Evolutionary conservation across 1,284 basidiomycete genomes (phyloP), one percentile per base, ranked within the genome.

Genomic region (Ustilago curta): DNA sequence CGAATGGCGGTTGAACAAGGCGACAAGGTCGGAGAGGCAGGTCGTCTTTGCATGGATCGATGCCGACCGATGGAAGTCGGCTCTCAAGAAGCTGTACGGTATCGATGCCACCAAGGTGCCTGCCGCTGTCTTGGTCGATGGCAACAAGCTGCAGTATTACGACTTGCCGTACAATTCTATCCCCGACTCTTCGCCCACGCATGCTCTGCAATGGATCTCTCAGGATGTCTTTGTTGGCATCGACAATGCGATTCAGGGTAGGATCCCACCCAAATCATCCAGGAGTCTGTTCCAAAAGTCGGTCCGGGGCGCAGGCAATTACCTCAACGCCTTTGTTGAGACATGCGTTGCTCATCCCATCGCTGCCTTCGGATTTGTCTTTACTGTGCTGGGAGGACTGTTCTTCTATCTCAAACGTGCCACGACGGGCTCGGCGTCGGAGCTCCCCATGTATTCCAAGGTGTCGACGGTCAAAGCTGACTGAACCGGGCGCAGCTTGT

Each of bases 1-100:
- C 6, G 52, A 60, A 1, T 82, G 80, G 79, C 45, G 77, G n/a
- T 29, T 59, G 9, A 45, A 56, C 9, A 27, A 62, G n/a, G 63
- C 61, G 2, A 12, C 56, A 0, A 11, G 18, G 3, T 40, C 61
- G 21, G 11, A n/a, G 2, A 47, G 60, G n/a, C 42, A 63, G 9
- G 59, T 79, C 8, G 40, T 82, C 3, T 84, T 77, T 49, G 81
- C 75, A 2, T 84, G 81, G 81, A 80, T 84, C 59, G 82, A 84
- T 59, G 76, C 75, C 1, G 80, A 83, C 44, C 76, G 79, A 18
- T 80, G 76, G 70, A 75, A 71, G 37, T 66, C 63, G 23, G 69
- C 76, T 19, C 62, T 84, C 16, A 53, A 27, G 8, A 76, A 76
- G 54, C 76, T 74, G n/a, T 78, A 79, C 35, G 56, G 62, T 14